phyloP scores from a whole-genome alignment of 345 rosid genomes.

The Linum trigynum region DNA sequence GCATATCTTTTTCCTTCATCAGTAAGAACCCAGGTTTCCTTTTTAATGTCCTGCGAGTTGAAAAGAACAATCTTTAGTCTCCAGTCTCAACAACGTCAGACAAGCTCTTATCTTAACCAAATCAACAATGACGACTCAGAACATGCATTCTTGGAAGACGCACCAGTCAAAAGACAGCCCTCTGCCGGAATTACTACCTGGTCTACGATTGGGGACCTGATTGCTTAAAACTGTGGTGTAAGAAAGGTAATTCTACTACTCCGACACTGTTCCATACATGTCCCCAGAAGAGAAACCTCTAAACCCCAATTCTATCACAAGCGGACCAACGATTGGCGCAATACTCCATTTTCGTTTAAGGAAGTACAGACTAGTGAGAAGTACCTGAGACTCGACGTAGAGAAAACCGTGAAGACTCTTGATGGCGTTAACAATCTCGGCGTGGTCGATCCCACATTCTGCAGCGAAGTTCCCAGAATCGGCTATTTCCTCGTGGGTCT shows the following conservation, averaged over 20 bases:
- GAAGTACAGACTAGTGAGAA: background rate
- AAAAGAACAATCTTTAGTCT: background rate
- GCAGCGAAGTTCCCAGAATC: constrained; percentile 64
- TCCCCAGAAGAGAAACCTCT: background rate
- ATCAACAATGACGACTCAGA: background rate
- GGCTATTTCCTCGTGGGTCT: constrained; percentile 37
- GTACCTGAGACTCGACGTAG: constrained; percentile 60
- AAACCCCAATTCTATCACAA: background rate
- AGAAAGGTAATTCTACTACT: too few species aligned
- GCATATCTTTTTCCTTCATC: constrained; percentile 75
- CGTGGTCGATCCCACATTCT: constrained; percentile 48
- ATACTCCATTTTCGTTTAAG: background rate
- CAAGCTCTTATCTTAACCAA: background rate
- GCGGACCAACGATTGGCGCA: too few species aligned
- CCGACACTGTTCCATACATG: too few species aligned
- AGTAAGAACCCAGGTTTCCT: constrained; percentile 66
- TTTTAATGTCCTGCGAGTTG: constrained; percentile 50
- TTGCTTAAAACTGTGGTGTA: too few species aligned
- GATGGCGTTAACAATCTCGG: constrained; percentile 55
- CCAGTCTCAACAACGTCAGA: background rate
- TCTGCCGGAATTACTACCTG: background rate
- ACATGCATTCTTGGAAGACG: background rate
- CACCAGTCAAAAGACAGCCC: background rate
- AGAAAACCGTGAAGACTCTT: constrained; percentile 79
- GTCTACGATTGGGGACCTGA: background rate